Evolutionary conservation across 345 rosid genomes (phyloP).

Genomic region (Melaleuca quinquenervia): DNA sequence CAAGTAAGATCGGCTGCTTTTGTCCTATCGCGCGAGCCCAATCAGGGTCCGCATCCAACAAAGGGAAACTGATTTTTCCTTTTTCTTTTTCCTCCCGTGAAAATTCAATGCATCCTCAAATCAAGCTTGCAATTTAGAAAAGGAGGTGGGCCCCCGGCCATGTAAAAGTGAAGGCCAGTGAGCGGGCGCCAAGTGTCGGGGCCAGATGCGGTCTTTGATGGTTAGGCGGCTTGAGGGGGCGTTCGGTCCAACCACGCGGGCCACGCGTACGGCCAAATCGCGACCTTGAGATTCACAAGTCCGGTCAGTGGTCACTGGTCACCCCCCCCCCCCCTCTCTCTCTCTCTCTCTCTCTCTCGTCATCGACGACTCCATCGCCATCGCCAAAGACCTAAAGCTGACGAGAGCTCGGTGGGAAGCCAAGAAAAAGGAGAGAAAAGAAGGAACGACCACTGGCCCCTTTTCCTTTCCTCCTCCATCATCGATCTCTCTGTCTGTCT

Average conservation of each 20-base stretch:
- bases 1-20: not conserved
- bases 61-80: not conserved
- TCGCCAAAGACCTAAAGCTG: not conserved
- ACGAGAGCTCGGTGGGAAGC: not conserved
- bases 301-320: too few species aligned
- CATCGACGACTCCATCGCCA: not conserved
- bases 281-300: not conserved
- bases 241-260: not conserved
- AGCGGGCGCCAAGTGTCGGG: not conserved
- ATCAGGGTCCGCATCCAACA: not conserved
- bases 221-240: too few species aligned
- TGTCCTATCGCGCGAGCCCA: fast-evolving
- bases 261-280: not conserved
- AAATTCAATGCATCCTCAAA: too few species aligned
- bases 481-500: not conserved
- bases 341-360: not conserved
- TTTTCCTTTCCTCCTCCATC: not conserved
- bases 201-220: not conserved
- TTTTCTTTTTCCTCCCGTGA: not conserved
- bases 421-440: not conserved
- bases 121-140: too few species aligned
- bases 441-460: not conserved
- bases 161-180: not conserved
- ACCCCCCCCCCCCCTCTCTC: not conserved
- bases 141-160: not conserved